Evolutionary conservation across 2,329 filamentous ascomycete species (phyloP), one percentile per base, ranked within the genome.

Genomic region (Kalmusia sp.): DNA sequence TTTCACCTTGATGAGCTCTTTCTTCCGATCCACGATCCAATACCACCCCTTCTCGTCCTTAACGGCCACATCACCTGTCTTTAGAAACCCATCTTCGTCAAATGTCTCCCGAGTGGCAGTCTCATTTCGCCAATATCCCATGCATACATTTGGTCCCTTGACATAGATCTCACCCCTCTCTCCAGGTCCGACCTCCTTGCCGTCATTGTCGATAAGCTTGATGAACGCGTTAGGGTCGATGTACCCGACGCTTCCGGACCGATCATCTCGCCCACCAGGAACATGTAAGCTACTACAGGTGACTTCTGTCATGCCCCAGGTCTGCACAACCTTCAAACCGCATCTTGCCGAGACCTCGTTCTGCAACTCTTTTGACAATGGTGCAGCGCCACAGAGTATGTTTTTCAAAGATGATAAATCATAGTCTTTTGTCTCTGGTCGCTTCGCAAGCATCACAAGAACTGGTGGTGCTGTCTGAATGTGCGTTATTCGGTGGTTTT

Each of bases 1-100:
- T 56, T 83, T 84, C 28, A 84, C 82, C 65, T 86, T 86, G 71
- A 85, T 86, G 47, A 86, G 74, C 63, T 86, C 70, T 52, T 74
- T 74, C 55, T 67, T 68, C 11, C 71, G 59, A 53, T 74, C 71
- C 2, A 69, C 64, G 34, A 74, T 71, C 57, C 59, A 72, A 28
- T 61, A 58, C 41, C 47, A 63, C 0, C 58, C 64, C 0, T 79
- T 62, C 12, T 79, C 69, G 30, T 71, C 60, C 11, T 48, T 58
- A 5, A 69, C 45, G 9, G 62, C 67, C 11, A 72, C 55, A 59
- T 72, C 69, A 1, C 69, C 69, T 11, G 68, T 76, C 51, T 62
- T 66, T 37, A 76, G 52, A 57, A 63, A 77, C 1, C 74, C 73
- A n/a, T 76, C 73, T 1, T 53, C 49, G 40, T 63, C 69, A 28